These are phyloP conservation scores for Clavispora phyllophila DNA, from an alignment of 805 yeast genomes.

Conservation along the genomic window DNA sequence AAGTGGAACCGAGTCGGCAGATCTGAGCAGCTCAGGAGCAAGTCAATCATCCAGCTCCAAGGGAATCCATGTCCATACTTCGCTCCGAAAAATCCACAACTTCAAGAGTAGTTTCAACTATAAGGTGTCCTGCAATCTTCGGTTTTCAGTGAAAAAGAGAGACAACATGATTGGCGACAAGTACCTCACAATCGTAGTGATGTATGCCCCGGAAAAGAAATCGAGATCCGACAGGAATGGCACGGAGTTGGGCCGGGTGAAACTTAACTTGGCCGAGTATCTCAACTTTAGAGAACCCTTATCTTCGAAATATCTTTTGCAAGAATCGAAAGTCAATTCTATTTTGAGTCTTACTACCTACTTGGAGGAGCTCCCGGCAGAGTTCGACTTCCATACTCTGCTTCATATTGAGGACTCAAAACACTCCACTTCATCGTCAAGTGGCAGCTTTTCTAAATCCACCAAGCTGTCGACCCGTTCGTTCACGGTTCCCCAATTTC, in stretches of 20 bases:
- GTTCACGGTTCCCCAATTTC: conserved; percentile 36
- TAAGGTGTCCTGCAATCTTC: conserved; percentile 31
- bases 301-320: conserved; percentile 62
- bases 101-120: conserved; percentile 37
- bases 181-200: conserved; percentile 34
- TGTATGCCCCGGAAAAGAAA: conserved; percentile 28
- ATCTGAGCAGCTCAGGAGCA: background rate
- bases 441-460: conserved; percentile 4
- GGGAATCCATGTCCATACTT: conserved; percentile 26
- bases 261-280: conserved; percentile 69
- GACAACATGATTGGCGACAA: conserved; percentile 39
- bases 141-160: conserved; percentile 36
- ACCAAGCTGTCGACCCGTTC: conserved; percentile 16
- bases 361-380: conserved; percentile 39
- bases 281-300: conserved; percentile 48
- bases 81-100: conserved; percentile 30
- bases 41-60: conserved; percentile 13
- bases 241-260: conserved; percentile 58
- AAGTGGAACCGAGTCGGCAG: background rate
- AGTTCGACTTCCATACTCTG: conserved; percentile 39
- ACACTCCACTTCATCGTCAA: conserved; percentile 2
- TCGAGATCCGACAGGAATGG: conserved; percentile 9
- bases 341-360: conserved; percentile 60
- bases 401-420: conserved; percentile 29
- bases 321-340: conserved; percentile 78